Evolutionary conservation across 768 basidiomycete species (phyloP), one percentile per base, ranked within the genome.

Genomic region (Termitomyces sp.): DNA sequence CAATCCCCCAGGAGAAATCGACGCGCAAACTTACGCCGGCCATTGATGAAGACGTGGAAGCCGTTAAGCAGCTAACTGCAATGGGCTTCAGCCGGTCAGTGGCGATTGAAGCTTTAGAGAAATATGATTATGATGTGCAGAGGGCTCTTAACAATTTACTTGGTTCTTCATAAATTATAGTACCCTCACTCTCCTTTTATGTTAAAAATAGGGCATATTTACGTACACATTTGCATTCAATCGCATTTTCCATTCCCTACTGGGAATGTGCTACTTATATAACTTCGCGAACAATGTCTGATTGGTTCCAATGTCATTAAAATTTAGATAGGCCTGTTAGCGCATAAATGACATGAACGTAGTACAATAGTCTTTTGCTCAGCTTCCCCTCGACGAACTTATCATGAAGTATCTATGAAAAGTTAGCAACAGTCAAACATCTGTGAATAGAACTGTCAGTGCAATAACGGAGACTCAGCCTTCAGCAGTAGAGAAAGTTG

Each of bases 1-100:
- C 74, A 6, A 72, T 77, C 44, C 77, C 81, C 24, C 69, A 73
- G 28, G 81, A 83, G 59, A 79, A 82, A 60, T 68, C 73, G 0
- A 60, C 67, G 32, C 66, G 77, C 40, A 70, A 65, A 4, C 60
- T 63, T 10, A 80, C 85, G 2, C 83, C 87, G 1, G 79, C 80
- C 13, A 75, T 77, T 13, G 86, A 85, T 30, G 89, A 89, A 61
- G 90, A 94, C 57, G 84, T 86, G 13, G 85, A 86, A 60, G 74
- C 86, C 2, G 88, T 94, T 22, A 90, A 86, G 66, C 86, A 89
- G 67, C 75, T 98, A 41, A 85, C 85, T 48, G 81, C 80, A 20
- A 97, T 98, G 94, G 96, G 96, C 26, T 98, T 98, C 76, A 86
- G 81, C 60, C 82, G 95, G 43, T 70, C 76, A 16, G 86, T 94